These are phyloP conservation scores for Penstemon davidsonii DNA, from an alignment of 257 asterid species.

Conservation along the genomic window DNA sequence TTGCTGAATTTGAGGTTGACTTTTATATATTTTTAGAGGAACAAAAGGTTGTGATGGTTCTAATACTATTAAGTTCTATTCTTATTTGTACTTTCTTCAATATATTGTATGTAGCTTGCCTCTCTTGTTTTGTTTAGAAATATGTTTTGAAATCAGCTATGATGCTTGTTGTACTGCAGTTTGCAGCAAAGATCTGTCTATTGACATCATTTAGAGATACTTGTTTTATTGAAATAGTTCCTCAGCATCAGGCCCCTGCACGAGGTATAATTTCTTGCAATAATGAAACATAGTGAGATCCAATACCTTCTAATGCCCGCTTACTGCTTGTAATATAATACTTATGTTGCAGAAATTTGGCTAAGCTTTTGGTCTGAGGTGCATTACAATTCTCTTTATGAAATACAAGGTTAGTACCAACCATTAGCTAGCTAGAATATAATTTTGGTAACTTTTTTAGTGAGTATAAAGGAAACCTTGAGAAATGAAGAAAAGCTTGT, in stretches of 20 bases:
- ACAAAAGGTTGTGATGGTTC: not conserved
- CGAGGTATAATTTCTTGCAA: constrained; percentile 43
- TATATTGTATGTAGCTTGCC: not conserved
- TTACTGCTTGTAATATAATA: not conserved
- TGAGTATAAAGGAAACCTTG: not conserved
- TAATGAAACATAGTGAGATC: constrained; percentile 2
- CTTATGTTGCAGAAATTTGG: constrained; percentile 55
- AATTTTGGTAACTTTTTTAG: not conserved
- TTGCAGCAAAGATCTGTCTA: constrained; percentile 68
- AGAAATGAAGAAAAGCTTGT: not conserved
- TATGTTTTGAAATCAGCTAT: constrained; percentile 14
- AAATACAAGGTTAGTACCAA: constrained; percentile 43
- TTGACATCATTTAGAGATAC: constrained; percentile 68
- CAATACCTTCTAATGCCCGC: not conserved
- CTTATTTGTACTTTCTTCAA: not conserved
- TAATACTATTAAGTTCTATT: not conserved
- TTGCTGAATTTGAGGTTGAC: not conserved
- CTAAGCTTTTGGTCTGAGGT: constrained; percentile 77
- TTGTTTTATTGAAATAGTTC: constrained; percentile 57
- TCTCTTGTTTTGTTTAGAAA: constrained; percentile 23
- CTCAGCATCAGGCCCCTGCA: constrained; percentile 49
- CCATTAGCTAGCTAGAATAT: not conserved
- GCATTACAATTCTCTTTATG: constrained; percentile 70
- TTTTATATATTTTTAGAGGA: not conserved
- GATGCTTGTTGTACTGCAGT: constrained; percentile 37